Evolutionary conservation across 768 basidiomycete species (phyloP).

Genomic region (Chiua virens): DNA sequence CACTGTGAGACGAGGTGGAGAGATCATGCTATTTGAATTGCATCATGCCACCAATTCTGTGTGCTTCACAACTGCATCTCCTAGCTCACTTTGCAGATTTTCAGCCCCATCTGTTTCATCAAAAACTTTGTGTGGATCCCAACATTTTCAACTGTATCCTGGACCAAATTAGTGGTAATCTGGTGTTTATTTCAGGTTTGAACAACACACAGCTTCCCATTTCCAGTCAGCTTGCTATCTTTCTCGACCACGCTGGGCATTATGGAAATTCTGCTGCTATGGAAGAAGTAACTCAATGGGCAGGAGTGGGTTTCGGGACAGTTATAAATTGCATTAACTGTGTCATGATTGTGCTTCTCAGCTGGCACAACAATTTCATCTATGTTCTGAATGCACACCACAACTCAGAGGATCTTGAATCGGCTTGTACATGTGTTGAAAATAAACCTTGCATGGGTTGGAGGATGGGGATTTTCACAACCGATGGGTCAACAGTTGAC

Average conservation of each 20-base stretch:
- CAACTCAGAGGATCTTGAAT: no score
- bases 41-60: background rate
- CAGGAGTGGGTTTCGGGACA: background rate
- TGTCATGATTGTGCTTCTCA: background rate
- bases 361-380: background rate
- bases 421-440: no score
- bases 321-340: constrained; percentile 4
- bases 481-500: no score
- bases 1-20: background rate
- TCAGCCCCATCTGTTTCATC: constrained; percentile 22
- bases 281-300: constrained; percentile 7
- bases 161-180: constrained; percentile 18
- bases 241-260: constrained; percentile 22
- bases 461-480: background rate
- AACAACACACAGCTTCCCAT: constrained; percentile 23
- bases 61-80: background rate
- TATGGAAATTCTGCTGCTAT: constrained; percentile 23
- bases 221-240: constrained; percentile 32
- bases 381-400: background rate
- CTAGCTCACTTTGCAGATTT: constrained; percentile 2
- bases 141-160: constrained; percentile 26
- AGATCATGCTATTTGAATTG: background rate
- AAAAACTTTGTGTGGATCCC: constrained; percentile 25
- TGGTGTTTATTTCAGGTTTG: constrained; percentile 21
- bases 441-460: background rate